These are phyloP conservation scores for Globisporangium irregulare DNA, from an alignment of 352 stramenopile genomes.

Conservation along the genomic window DNA sequence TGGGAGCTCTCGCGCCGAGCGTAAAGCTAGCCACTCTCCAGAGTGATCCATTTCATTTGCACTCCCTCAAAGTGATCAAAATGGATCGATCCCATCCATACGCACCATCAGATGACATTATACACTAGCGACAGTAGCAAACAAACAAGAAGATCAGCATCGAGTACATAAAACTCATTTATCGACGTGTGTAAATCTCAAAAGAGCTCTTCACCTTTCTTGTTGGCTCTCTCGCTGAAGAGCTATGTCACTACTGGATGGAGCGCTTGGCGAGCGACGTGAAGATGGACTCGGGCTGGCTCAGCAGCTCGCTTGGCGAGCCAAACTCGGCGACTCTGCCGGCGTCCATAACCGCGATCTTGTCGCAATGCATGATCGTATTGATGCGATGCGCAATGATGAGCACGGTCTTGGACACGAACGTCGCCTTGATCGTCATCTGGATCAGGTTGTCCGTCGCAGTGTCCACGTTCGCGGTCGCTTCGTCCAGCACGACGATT, in stretches of 20 bases:
- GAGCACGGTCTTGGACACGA: conserved; percentile 87
- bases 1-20: conserved; percentile 51
- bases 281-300: conserved; percentile 30
- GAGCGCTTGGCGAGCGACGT: conserved; percentile 26
- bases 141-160: not conserved
- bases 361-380: conserved; percentile 94
- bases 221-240: no score
- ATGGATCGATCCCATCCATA: not conserved
- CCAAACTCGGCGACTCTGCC: conserved; percentile 86
- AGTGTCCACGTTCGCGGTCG: conserved; percentile 89
- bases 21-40: not conserved
- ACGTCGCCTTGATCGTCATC: conserved; percentile 49
- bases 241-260: not conserved
- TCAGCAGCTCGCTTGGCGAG: conserved; percentile 61
- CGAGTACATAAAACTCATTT: not conserved
- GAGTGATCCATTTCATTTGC: not conserved
- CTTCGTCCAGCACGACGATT: conserved; percentile 94
- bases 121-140: not conserved
- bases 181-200: no score
- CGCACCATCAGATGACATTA: not conserved
- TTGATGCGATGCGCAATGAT: conserved; percentile 96
- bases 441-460: conserved; percentile 59
- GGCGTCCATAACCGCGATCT: conserved; percentile 89
- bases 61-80: not conserved
- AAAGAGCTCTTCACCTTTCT: no score